These are phyloP conservation scores for Aspergillus affinis DNA, from an alignment of 495 filamentous ascomycete genomes.

Conservation along the genomic window DNA sequence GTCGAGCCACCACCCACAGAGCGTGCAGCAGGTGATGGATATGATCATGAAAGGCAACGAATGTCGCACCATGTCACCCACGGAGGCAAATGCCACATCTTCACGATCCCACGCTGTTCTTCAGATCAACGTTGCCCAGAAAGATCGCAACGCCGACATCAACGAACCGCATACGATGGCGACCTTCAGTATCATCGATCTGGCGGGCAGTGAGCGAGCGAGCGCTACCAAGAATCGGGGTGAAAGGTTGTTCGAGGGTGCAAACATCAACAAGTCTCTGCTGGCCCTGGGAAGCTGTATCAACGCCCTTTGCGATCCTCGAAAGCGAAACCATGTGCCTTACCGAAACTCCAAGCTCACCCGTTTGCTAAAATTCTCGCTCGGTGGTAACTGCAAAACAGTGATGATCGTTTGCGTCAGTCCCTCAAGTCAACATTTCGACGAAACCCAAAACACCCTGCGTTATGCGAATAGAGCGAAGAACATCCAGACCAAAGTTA, in stretches of 20 bases:
- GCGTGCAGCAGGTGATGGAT: constrained; percentile 95
- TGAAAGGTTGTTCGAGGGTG: constrained; percentile 86
- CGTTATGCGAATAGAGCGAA: constrained; percentile 98
- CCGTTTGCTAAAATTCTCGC: constrained; percentile 91
- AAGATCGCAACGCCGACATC: constrained; percentile 88
- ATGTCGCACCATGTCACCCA: constrained; percentile 92
- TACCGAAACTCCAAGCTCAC: constrained; percentile 98
- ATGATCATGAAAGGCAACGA: constrained; percentile 97
- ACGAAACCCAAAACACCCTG: constrained; percentile 97
- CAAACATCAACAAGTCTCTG: constrained; percentile 98
- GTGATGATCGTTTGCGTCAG: constrained; percentile 99
- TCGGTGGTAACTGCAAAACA: constrained; percentile 97
- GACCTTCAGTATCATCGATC: constrained; percentile 95
- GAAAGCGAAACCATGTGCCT: constrained; percentile 90
- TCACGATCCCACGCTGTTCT: constrained; percentile 98
- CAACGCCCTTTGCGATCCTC: constrained; percentile 94
- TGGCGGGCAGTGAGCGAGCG: constrained; percentile 93
- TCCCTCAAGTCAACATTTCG: constrained; percentile 94
- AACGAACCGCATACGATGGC: constrained; percentile 98
- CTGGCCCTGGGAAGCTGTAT: constrained; percentile 96
- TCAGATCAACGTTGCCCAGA: constrained; percentile 93
- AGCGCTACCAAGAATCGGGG: constrained; percentile 97
- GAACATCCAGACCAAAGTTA: constrained; percentile 99
- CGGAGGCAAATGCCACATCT: constrained; percentile 95
- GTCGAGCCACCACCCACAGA: constrained; percentile 85